phyloP scores from a whole-genome alignment of 1,284 basidiomycete genomes.

The Stereum hirsutum region DNA sequence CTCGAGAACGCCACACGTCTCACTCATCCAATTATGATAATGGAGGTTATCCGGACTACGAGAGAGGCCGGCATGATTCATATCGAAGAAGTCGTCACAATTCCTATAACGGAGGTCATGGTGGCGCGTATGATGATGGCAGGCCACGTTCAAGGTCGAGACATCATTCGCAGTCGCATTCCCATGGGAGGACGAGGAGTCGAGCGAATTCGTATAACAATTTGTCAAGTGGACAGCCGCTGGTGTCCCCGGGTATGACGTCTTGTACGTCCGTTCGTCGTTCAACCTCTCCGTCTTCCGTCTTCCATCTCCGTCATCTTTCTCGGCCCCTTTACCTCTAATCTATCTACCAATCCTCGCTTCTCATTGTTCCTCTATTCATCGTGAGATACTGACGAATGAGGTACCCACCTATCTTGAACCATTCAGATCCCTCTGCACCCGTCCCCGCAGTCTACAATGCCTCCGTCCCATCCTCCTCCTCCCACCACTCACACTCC shows the following conservation, averaged over 20 bases:
- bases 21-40: too few species aligned
- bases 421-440: background rate
- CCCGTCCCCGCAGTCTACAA: background rate
- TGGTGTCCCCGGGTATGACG: background rate
- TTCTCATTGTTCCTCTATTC: background rate
- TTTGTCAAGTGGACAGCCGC: background rate
- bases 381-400: too few species aligned
- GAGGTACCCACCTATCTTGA: background rate
- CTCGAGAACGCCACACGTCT: too few species aligned
- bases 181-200: background rate
- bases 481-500: too few species aligned
- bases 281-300: background rate
- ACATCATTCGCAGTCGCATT: background rate
- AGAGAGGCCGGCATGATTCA: too few species aligned
- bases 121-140: too few species aligned
- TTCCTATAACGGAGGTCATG: too few species aligned
- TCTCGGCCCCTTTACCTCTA: background rate
- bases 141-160: background rate
- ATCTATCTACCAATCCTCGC: background rate
- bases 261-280: background rate
- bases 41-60: too few species aligned
- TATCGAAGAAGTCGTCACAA: too few species aligned
- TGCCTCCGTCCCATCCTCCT: too few species aligned
- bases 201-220: background rate
- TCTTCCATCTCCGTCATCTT: background rate